Base-by-base conservation (phyloP, 2,329 filamentous ascomycete genomes). In the Penicillium sp. region DNA sequence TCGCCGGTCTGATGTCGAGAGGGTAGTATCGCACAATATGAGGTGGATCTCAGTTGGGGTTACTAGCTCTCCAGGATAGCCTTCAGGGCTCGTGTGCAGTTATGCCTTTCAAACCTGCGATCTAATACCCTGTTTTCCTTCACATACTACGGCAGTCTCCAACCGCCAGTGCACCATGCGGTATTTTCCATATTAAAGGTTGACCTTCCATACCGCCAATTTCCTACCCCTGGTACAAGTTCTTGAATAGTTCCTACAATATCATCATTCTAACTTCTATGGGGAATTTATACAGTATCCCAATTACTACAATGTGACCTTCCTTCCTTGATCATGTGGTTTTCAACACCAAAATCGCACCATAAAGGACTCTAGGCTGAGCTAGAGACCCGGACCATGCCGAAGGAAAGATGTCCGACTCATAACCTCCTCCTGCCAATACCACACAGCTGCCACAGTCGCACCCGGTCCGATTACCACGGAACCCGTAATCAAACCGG, bases 401-500 rank as follows among this genome's bases (percentile, higher is more conserved):
- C 46, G 51, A 21, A 8, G 27, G 21, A 54, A 54, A 29, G 16
- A 29, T 18, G 41, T 56, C 23, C 46, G 56, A 39, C 53, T 59
- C 40, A 58, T 45, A 13, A 39, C 41, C 3, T 56, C 41, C 46
- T 68, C 65, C 29, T 60, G 50, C 62, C 59, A 67, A 38, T 59
- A 63, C 60, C 64, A 68, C 32, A 65, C 55, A 50, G 52, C 55
- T 7, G 58, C 57, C 37, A 50, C 31, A 15, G 59, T 58, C 8
- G 62, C 62, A 9, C 60, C 65, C 16, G 65, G 65, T 6, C 65
- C 65, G 37, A 63, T 37, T 21, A 50, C 16, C 21, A 59, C 21
- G 13, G 46, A 54, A 4, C 58, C 59, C 6, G 58, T n/a, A 27
- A 58, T 13, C 18, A 66, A 35, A 9, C 31, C 35, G 15, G 18